phyloP scores from a whole-genome alignment of 2,329 filamentous ascomycete genomes.

The Alternaria solani region DNA sequence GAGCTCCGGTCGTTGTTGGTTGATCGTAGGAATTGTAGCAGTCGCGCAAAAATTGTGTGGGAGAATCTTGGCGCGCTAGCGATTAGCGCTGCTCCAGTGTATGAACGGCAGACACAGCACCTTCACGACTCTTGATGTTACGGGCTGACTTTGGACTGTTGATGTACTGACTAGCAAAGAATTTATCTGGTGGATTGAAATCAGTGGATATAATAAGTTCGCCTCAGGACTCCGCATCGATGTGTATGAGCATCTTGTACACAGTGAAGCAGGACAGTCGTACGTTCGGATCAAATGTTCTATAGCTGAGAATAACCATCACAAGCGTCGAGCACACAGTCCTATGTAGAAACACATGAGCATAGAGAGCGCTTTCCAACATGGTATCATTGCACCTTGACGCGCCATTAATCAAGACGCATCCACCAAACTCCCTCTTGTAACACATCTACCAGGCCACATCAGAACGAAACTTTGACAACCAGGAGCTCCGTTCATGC shows the following conservation, averaged over 20 bases:
- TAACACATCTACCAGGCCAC: constrained; percentile 10
- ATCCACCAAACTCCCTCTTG: constrained; percentile 3
- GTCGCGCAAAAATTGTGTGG: constrained; percentile 23
- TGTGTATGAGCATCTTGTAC: background rate
- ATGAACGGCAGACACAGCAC: background rate
- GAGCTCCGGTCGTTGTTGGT: constrained; percentile 42
- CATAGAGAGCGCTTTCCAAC: background rate
- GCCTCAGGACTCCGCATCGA: background rate
- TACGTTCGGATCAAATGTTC: background rate
- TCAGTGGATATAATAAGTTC: background rate
- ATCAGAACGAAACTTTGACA: background rate
- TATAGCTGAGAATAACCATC: background rate
- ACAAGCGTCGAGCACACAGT: background rate
- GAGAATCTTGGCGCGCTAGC: constrained; percentile 26
- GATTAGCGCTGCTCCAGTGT: background rate
- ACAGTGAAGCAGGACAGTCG: background rate
- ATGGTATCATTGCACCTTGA: constrained; percentile 29
- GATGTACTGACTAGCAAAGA: background rate
- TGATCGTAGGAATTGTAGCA: constrained; percentile 5
- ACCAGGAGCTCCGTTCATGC: constrained; percentile 23
- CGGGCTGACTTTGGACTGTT: too few relatives aligned
- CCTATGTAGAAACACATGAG: constrained; percentile 1
- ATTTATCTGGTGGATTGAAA: background rate
- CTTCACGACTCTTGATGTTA: background rate
- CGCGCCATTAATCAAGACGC: constrained; percentile 11